phyloP scores from a whole-genome alignment of 805 yeast genomes.

The Candida peoriensis region DNA sequence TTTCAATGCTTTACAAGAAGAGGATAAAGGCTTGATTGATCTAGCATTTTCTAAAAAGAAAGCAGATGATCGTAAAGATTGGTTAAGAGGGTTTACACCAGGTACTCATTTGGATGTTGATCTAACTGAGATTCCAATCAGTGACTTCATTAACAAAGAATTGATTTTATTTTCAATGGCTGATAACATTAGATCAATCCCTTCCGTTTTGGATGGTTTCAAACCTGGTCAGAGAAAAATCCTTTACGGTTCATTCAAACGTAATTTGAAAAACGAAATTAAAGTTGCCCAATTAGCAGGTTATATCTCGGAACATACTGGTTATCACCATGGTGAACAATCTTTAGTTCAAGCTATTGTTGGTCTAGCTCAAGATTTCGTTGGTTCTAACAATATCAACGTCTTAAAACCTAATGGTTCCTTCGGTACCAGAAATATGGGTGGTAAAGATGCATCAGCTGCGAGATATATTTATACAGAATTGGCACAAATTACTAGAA shows the following conservation, averaged over 20 bases:
- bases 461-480: conserved; percentile 94
- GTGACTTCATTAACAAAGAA: conserved; percentile 93
- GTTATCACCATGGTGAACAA: conserved; percentile 93
- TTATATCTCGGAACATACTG: conserved; percentile 81
- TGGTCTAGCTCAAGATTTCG: conserved; percentile 91
- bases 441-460: conserved; percentile 99
- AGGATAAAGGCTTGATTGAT: conserved; percentile 76
- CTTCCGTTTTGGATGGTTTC: conserved; percentile 89
- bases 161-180: conserved; percentile 94
- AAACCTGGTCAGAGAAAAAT: conserved; percentile 98
- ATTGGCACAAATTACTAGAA: conserved; percentile 67
- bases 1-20: conserved; percentile 75
- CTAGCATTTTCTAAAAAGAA: conserved; percentile 91
- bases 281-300: conserved; percentile 92
- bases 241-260: conserved; percentile 78
- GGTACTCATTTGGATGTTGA: conserved; percentile 89
- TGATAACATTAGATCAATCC: conserved; percentile 92
- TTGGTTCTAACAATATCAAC: conserved; percentile 88
- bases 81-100: conserved; percentile 87
- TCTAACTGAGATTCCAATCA: conserved; percentile 72
- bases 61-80: conserved; percentile 96
- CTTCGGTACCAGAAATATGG: conserved; percentile 92
- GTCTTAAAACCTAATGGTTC: conserved; percentile 87
- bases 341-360: conserved; percentile 86
- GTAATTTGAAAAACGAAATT: conserved; percentile 69